A percentile compares a stretch with the other conserved stretches of the same genome.
These are phyloP conservation scores for Lepraria neglecta DNA, from an alignment of 495 filamentous ascomycete species.

Conservation along the genomic window DNA sequence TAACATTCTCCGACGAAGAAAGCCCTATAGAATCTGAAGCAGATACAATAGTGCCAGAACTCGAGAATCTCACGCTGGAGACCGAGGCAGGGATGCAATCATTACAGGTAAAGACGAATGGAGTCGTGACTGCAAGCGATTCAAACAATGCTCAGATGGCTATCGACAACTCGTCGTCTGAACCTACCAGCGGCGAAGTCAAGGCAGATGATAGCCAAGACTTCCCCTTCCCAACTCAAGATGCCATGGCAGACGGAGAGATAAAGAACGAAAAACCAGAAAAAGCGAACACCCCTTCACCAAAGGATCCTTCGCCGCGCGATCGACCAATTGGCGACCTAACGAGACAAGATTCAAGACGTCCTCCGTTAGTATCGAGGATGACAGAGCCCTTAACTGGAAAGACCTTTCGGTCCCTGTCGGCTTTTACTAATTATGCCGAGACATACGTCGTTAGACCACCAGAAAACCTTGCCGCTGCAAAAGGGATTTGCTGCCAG, in stretches of 20 bases:
- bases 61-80: constrained; percentile 21
- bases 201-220: constrained; percentile 6
- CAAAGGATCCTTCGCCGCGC: not conserved
- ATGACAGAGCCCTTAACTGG: constrained; percentile 22
- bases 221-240: constrained; percentile 13
- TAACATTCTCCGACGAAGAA: constrained; percentile 4
- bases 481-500: not conserved
- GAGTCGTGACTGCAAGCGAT: constrained; percentile 19
- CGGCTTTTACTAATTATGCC: constrained; percentile 15
- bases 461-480: not conserved
- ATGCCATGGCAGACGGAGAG: not conserved
- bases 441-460: constrained; percentile 5
- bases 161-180: constrained; percentile 18
- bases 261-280: constrained; percentile 7
- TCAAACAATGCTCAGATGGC: constrained; percentile 27
- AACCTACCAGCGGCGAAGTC: constrained; percentile 2
- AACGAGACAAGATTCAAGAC: constrained; percentile 5
- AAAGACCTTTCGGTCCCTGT: constrained; percentile 4
- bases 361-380: constrained; percentile 19
- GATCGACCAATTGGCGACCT: constrained; percentile 17
- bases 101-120: constrained; percentile 21
- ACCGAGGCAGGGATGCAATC: constrained; percentile 17
- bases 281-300: not conserved
- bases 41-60: constrained; percentile 19
- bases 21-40: constrained; percentile 15